Conservation (phyloP, 2,329 filamentous ascomycete genomes). For the Colletotrichum falcatum region DNA sequence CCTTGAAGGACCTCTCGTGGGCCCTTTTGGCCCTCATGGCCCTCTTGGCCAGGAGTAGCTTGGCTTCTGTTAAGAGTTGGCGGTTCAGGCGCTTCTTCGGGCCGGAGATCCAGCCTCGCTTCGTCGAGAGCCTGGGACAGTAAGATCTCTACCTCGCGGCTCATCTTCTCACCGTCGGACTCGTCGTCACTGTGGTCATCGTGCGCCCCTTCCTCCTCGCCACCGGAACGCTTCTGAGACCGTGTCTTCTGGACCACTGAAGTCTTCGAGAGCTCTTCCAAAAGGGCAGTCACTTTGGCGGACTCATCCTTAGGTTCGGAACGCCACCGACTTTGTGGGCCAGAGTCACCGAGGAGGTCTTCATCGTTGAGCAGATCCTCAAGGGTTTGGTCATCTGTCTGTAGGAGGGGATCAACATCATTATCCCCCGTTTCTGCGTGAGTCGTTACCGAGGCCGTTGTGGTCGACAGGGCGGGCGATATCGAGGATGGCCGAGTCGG, state of each 20-base stretch:
- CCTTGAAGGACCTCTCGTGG: conserved; percentile 34
- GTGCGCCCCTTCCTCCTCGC: background rate
- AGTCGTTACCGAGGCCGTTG: background rate
- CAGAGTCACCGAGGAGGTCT: conserved; percentile 47
- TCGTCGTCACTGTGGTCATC: conserved; percentile 51
- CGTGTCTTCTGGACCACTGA: conserved; percentile 16
- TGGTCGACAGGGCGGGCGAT: conserved; percentile 12
- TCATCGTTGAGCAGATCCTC: conserved; percentile 64
- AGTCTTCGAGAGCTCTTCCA: conserved; percentile 51
- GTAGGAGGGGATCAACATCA: conserved; percentile 55
- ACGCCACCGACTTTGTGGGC: conserved; percentile 47
- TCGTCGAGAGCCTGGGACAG: conserved; percentile 62
- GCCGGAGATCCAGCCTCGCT: conserved; percentile 49
- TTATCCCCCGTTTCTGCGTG: conserved; percentile 42
- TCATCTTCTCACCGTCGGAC: conserved; percentile 65
- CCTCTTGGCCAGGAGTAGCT: background rate
- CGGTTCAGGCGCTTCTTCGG: conserved; percentile 5
- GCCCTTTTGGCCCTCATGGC: background rate
- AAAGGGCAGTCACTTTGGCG: conserved; percentile 49
- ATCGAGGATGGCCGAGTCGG: conserved; percentile 18
- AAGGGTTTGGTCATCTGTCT: conserved; percentile 64
- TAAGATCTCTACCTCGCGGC: conserved; percentile 56
- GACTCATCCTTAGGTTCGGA: conserved; percentile 47
- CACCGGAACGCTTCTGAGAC: background rate
- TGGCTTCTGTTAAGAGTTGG: conserved; percentile 11